Percentiles rank a stretch among this genome's conserved stretches.
These are phyloP conservation scores for Candida tetrigidarum DNA, from an alignment of 1,139 yeast species.

Conservation along the genomic window DNA sequence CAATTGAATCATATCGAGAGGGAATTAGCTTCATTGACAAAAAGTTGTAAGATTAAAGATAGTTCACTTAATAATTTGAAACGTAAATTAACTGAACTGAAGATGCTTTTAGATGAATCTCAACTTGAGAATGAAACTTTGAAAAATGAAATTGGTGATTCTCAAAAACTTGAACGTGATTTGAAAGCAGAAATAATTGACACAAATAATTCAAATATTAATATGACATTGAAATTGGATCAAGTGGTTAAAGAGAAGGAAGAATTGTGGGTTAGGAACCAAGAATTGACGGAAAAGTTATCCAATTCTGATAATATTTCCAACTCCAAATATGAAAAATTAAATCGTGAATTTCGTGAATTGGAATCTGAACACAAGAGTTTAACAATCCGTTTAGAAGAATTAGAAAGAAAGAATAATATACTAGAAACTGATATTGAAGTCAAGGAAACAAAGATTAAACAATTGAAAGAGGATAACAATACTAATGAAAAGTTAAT, in stretches of 20 bases:
- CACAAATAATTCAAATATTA: constrained; percentile 25
- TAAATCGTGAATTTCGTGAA: constrained; percentile 1
- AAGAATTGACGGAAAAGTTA: constrained; percentile 13
- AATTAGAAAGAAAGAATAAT: constrained; percentile 3
- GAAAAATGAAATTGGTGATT: constrained; percentile 25
- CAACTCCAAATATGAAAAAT: constrained; percentile 5
- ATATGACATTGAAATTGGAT: constrained; percentile 20
- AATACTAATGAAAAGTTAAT: constrained; percentile 25
- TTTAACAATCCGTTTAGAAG: constrained; percentile 7
- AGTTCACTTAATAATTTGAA: constrained; percentile 15
- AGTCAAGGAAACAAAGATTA: background rate
- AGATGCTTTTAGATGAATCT: constrained; percentile 14
- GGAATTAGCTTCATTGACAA: constrained; percentile 34
- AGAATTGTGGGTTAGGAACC: constrained; percentile 19
- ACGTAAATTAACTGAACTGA: constrained; percentile 16
- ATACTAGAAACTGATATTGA: constrained; percentile 11
- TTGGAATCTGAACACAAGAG: constrained; percentile 3
- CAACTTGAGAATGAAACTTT: constrained; percentile 9
- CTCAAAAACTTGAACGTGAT: constrained; percentile 19
- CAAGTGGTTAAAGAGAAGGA: constrained; percentile 18
- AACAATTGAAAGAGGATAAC: constrained; percentile 26
- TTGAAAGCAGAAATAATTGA: constrained; percentile 13
- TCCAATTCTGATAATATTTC: background rate
- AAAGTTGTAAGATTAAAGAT: constrained; percentile 30
- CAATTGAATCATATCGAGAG: constrained; percentile 35